Evolutionary conservation across 306 rosid genomes (phyloP).

Genomic region (Delonix regia): DNA sequence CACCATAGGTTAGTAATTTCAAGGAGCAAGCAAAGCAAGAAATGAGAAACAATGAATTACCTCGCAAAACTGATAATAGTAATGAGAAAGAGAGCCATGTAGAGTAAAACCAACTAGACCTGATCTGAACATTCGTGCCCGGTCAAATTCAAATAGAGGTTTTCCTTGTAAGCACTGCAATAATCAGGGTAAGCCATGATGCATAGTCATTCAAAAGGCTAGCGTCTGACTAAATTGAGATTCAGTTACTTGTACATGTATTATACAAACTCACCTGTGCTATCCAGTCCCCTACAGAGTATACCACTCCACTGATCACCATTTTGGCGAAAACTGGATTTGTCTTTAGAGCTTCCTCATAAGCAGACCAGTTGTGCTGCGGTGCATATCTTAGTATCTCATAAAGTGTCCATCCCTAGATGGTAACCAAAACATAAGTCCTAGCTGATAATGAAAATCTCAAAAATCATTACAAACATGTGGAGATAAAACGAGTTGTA

Average conservation of each 20-base stretch:
- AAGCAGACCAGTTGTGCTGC: constrained; percentile 93
- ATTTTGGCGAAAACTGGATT: constrained; percentile 96
- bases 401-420: constrained; percentile 89
- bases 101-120: constrained; percentile 93
- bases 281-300: constrained; percentile 96
- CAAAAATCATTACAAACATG: not conserved
- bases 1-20: constrained; percentile 13
- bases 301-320: constrained; percentile 96
- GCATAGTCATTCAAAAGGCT: not conserved
- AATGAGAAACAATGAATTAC: constrained; percentile 42
- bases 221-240: constrained; percentile 18
- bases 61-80: constrained; percentile 90
- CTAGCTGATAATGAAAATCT: constrained; percentile 10
- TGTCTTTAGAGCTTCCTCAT: constrained; percentile 93
- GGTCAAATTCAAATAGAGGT: constrained; percentile 91
- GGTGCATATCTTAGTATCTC: constrained; percentile 95
- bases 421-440: constrained; percentile 21
- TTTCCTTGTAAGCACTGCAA: constrained; percentile 96
- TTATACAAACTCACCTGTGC: constrained; percentile 70
- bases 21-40: constrained; percentile 22
- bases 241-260: not conserved
- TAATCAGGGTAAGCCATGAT: not conserved
- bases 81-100: constrained; percentile 99
- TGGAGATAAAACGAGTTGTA: not conserved
- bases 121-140: constrained; percentile 87